These are phyloP conservation scores for Cladobotryum mycophilum DNA, from an alignment of 2,329 filamentous ascomycete genomes.

Conservation along the genomic window DNA sequence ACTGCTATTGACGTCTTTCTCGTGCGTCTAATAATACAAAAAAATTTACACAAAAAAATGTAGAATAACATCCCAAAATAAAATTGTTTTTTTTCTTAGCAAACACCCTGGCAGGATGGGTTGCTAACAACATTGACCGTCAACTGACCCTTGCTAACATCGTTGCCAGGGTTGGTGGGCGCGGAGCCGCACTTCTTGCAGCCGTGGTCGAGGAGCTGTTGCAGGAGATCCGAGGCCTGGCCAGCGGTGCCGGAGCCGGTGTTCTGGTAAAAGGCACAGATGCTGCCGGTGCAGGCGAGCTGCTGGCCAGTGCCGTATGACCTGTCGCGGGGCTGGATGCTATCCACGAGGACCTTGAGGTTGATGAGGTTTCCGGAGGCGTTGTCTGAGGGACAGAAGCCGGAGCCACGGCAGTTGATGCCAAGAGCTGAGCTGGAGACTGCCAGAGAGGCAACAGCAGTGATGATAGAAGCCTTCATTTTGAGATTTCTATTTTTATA, in stretches of 20 bases:
- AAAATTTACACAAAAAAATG: not conserved
- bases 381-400: constrained; percentile 12
- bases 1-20: too few species aligned
- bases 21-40: too few species aligned
- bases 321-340: constrained; percentile 9
- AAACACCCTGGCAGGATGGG: not conserved
- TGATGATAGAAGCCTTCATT: not conserved
- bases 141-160: constrained; percentile 7
- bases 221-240: constrained; percentile 1
- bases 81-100: not conserved
- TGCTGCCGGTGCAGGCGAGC: constrained; percentile 5
- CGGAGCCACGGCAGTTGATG: constrained; percentile 14
- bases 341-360: constrained; percentile 12
- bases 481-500: not conserved
- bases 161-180: constrained; percentile 9
- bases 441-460: not conserved
- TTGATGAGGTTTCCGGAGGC: constrained; percentile 8
- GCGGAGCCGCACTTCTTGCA: constrained; percentile 10
- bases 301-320: constrained; percentile 11
- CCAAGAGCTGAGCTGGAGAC: constrained; percentile 6
- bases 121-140: constrained; percentile 12
- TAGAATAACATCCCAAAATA: not conserved
- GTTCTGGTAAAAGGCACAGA: constrained; percentile 12
- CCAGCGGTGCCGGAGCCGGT: constrained; percentile 2
- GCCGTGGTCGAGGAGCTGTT: not conserved